Evolutionary conservation across 345 rosid species (phyloP).

Genomic region (Schrenkiella parvula): DNA sequence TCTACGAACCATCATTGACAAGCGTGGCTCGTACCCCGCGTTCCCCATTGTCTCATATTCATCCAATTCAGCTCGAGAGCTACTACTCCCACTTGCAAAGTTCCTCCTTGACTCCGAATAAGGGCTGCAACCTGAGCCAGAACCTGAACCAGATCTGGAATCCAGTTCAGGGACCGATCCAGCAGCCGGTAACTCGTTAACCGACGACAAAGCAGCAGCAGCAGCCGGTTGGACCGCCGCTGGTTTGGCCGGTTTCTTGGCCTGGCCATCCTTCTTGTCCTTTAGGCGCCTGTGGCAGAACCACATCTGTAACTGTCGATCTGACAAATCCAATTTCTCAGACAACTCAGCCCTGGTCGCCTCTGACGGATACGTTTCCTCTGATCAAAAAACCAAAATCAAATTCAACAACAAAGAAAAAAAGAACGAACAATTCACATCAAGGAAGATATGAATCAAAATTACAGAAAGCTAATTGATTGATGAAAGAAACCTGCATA

Average conservation of each 20-base stretch:
- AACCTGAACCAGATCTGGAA: constrained; percentile 63
- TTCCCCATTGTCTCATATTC: constrained; percentile 46
- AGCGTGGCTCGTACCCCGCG: constrained; percentile 60
- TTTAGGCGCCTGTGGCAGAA: constrained; percentile 96
- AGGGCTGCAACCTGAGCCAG: constrained; percentile 74
- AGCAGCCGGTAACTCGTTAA: constrained; percentile 37
- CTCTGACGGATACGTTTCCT: constrained; percentile 86
- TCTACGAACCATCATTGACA: constrained; percentile 75
- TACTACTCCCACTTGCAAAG: constrained; percentile 29
- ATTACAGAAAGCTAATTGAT: neutral
- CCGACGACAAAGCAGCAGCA: constrained; percentile 41
- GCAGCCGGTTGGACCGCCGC: constrained; percentile 23
- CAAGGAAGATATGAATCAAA: neutral
- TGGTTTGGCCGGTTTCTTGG: constrained; percentile 47
- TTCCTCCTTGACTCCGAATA: constrained; percentile 50
- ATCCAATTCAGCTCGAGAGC: constrained; percentile 41
- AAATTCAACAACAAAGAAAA: no score
- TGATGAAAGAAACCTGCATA: constrained; percentile 40
- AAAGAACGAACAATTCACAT: constrained; percentile 2
- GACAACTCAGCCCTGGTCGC: constrained; percentile 67
- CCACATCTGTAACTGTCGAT: constrained; percentile 99
- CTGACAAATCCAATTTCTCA: constrained; percentile 75
- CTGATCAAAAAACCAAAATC: constrained; percentile 37
- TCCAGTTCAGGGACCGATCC: constrained; percentile 54
- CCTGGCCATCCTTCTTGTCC: constrained; percentile 69